Evolutionary conservation across 306 rosid genomes (phyloP).

Genomic region (Ammopiptanthus mongolicus): DNA sequence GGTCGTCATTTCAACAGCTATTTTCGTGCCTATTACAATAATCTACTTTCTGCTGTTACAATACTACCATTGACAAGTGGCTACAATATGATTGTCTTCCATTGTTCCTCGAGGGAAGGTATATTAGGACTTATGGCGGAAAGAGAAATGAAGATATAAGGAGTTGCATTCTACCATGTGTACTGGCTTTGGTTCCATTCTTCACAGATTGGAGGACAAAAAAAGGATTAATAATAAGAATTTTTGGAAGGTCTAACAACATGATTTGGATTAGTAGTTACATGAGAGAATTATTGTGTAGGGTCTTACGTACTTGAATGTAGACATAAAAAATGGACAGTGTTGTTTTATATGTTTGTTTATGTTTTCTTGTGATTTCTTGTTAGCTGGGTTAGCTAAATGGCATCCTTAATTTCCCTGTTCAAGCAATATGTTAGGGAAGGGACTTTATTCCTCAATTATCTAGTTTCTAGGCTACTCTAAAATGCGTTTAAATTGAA

Average conservation of each 20-base stretch:
- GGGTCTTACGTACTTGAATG: no score
- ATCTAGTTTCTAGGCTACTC: no score
- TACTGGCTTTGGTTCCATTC: background rate
- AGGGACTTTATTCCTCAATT: no score
- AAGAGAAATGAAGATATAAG: background rate
- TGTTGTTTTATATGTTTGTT: background rate
- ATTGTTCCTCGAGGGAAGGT: background rate
- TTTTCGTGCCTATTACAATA: background rate
- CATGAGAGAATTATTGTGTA: background rate
- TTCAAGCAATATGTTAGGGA: no score
- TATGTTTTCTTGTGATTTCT: no score
- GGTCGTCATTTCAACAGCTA: background rate
- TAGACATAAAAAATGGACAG: background rate
- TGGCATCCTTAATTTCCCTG: no score
- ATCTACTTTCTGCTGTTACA: background rate
- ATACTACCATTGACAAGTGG: background rate
- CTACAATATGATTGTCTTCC: background rate
- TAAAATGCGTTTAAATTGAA: no score
- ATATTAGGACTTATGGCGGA: background rate
- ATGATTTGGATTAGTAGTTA: background rate
- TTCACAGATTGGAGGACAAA: background rate
- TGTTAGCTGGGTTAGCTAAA: no score
- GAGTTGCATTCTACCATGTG: background rate
- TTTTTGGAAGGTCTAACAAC: background rate
- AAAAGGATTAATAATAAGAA: background rate